phyloP scores from a whole-genome alignment of 1,284 basidiomycete genomes.

The Fomitopsis betulina region DNA sequence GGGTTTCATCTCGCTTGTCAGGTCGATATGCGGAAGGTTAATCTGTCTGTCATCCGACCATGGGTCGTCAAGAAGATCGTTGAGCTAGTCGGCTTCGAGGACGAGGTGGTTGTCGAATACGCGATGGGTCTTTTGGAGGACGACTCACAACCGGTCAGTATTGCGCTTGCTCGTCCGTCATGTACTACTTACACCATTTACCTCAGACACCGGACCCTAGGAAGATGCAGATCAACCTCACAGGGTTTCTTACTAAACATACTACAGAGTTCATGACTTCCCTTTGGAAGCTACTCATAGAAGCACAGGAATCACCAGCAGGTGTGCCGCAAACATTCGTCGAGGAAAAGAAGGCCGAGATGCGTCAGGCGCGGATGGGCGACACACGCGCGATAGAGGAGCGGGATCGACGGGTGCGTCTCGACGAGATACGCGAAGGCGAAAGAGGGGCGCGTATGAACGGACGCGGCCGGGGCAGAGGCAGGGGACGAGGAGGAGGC shows the following conservation, averaged over 20 bases:
- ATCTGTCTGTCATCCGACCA: conserved; percentile 81
- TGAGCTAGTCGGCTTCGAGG: conserved; percentile 90
- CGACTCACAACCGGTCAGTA: conserved; percentile 69
- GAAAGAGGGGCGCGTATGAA: conserved; percentile 43
- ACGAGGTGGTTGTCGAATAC: conserved; percentile 96
- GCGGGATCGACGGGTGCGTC: conserved; percentile 57
- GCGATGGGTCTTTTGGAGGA: conserved; percentile 92
- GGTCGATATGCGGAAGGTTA: conserved; percentile 96
- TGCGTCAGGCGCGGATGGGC: conserved; percentile 71
- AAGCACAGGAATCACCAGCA: conserved; percentile 85
- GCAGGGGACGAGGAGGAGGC: conserved; percentile 29
- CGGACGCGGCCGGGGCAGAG: conserved; percentile 35
- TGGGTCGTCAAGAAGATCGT: conserved; percentile 94
- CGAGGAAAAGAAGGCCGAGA: conserved; percentile 94
- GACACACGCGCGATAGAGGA: conserved; percentile 69
- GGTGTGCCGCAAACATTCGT: conserved; percentile 94
- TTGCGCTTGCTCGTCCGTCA: neutral
- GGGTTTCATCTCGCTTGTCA: conserved; percentile 22
- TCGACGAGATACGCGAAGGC: conserved; percentile 63
- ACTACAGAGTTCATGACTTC: conserved; percentile 85
- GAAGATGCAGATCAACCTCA: conserved; percentile 93
- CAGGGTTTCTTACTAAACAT: conserved; percentile 82
- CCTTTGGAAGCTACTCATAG: conserved; percentile 87
- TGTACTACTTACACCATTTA: neutral
- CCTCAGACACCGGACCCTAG: conserved; percentile 82